A percentile compares a stretch with the other conserved stretches of the same genome.
These are phyloP conservation scores for Schizothecium vesticola DNA, from an alignment of 495 filamentous ascomycete species.

Conservation along the genomic window DNA sequence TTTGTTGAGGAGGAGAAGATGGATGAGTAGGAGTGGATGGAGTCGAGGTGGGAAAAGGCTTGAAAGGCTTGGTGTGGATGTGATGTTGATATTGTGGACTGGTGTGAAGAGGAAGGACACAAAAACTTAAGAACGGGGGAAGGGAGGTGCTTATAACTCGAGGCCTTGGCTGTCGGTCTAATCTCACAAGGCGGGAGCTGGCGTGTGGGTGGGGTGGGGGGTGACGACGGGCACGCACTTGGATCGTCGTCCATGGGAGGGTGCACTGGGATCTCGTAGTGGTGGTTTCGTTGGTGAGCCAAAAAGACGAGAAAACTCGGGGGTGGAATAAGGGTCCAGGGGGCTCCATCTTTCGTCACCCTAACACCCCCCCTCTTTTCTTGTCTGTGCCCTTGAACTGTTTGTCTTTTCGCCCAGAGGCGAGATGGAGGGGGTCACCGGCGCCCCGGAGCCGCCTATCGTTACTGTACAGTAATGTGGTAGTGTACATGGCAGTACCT, in stretches of 20 bases:
- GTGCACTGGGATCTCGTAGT: not conserved
- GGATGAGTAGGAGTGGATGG: not conserved
- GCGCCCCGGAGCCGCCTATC: not conserved
- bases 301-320: not conserved
- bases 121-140: not conserved
- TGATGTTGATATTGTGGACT: not conserved
- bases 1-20: not conserved
- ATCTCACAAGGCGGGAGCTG: conserved; percentile 18
- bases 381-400: not conserved
- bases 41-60: not conserved
- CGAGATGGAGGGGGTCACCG: not conserved
- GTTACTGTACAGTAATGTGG: too few species aligned
- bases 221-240: not conserved
- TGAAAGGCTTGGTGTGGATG: conserved; percentile 3
- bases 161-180: conserved; percentile 17
- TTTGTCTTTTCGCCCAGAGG: not conserved
- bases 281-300: not conserved
- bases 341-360: not conserved
- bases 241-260: not conserved
- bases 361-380: not conserved
- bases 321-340: not conserved
- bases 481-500: not conserved
- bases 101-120: not conserved
- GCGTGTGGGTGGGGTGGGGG: conserved; percentile 2
- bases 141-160: conserved; percentile 21